Evolutionary conservation across 2,329 filamentous ascomycete genomes (phyloP).

Genomic region (Neobulgaria alba): DNA sequence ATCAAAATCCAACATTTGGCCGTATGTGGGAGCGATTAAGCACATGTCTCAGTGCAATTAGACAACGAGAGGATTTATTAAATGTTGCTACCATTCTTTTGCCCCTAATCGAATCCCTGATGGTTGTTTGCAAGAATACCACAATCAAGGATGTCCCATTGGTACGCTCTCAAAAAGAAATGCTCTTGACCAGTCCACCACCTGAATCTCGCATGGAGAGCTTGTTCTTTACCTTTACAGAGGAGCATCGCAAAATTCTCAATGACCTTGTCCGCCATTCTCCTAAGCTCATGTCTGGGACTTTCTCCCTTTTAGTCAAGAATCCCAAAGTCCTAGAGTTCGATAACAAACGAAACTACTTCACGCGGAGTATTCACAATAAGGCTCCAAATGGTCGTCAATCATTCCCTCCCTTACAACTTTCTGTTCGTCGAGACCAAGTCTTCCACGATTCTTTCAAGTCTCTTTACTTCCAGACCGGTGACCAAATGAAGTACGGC

Average conservation of each 20-base stretch:
- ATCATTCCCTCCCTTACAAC: conserved; percentile 64
- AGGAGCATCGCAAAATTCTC: conserved; percentile 93
- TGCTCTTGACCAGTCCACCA: conserved; percentile 64
- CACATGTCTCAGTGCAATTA: conserved; percentile 78
- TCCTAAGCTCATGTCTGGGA: conserved; percentile 96
- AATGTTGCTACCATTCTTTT: conserved; percentile 94
- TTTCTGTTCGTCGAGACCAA: conserved; percentile 84
- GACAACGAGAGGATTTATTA: conserved; percentile 87
- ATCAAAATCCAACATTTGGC: conserved; percentile 84
- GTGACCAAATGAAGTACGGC: conserved; percentile 97
- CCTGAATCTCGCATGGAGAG: conserved; percentile 78
- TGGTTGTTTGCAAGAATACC: conserved; percentile 99
- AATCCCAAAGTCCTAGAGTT: conserved; percentile 99
- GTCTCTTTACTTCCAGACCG: conserved; percentile 92
- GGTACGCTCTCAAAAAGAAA: conserved; percentile 46
- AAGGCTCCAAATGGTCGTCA: conserved; percentile 63
- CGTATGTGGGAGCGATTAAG: conserved; percentile 90
- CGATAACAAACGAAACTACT: conserved; percentile 99
- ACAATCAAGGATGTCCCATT: conserved; percentile 38
- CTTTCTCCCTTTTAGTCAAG: conserved; percentile 90
- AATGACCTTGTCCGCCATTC: conserved; percentile 97
- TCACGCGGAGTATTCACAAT: conserved; percentile 84
- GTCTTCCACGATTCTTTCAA: conserved; percentile 99
- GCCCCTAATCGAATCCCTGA: conserved; percentile 89
- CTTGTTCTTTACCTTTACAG: conserved; percentile 94